Evolutionary conservation across 805 yeast species (phyloP), one percentile per base, ranked within the genome.

Genomic region (Teunomyces gatunensis): DNA sequence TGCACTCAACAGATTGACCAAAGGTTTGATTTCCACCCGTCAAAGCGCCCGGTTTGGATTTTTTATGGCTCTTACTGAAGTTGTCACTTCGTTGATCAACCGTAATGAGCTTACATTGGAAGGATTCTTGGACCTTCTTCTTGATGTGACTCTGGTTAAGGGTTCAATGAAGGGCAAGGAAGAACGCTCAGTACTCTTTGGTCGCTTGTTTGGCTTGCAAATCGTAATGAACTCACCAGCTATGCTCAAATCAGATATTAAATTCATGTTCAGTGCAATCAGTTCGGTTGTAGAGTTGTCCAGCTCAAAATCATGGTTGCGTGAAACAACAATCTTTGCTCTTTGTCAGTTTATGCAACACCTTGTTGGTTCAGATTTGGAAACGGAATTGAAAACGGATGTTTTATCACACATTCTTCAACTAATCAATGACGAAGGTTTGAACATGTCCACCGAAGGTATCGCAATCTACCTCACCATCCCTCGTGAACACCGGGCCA

Each of bases 31-130:
- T 4, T 86, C 96, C 5, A 78, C 90, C 12, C 79, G 94, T 58
- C 95, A 87, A 20, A 77, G 89, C 42, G 94, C 96, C 1, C 74
- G 97, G 47, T 67, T 88, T 25, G 98, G 98, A 4, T 92, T 85
- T 59, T 87, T 96, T 2, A 80, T 89, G 77, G 92, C 96, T 39
- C 68, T 92, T 39, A 81, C 91, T 0, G 97, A 92, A 63, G 67
- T 85, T 1, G 59, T 77, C 5, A 56, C 65, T 6, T 69, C 65
- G 37, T 59, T 71, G 10, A 58, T 75, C 20, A 42, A 46, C 29
- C 45, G 51, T 6, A 45, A 60, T 27, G 53, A 51, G 11, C 74
- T 55, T 63, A 67, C 68, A 30, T 69, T 61, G 55, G 71, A 50
- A 2, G 35, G 54, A 15, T 73, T 57, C 47, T 58, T 72, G 40